Percentiles rank a stretch among this genome's conserved stretches.
phyloP scores from a whole-genome alignment of 768 basidiomycete genomes.

The Podaxis sp. region DNA sequence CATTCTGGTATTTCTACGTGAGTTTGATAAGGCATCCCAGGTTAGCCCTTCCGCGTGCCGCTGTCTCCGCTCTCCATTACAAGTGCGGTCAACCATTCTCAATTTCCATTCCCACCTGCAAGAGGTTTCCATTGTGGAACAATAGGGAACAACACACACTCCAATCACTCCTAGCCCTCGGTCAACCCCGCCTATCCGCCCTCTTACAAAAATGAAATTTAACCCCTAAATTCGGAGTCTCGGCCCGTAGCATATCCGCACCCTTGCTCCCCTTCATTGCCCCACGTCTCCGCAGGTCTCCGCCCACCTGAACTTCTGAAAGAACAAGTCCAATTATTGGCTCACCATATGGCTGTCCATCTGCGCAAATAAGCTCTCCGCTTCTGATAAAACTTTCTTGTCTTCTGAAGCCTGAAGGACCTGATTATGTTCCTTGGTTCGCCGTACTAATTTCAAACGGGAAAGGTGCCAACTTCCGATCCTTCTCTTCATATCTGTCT shows the following conservation, averaged over 20 bases:
- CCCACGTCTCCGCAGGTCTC: background rate
- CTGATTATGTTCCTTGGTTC: no score
- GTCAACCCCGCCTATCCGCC: slow-evolving; percentile 1
- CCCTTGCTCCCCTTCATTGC: background rate
- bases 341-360: background rate
- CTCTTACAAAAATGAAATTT: background rate
- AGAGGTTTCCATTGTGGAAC: background rate
- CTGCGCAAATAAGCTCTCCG: background rate
- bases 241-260: background rate
- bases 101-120: background rate
- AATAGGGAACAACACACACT: background rate
- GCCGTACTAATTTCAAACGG: no score
- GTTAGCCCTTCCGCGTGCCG: background rate
- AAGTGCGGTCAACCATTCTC: background rate
- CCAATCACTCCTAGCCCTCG: background rate
- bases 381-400: background rate
- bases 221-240: background rate
- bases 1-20: background rate
- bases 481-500: no score
- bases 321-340: no score
- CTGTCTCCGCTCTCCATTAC: slow-evolving; percentile 13
- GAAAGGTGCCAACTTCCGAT: no score
- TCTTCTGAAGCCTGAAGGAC: no score
- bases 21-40: background rate
- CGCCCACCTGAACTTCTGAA: background rate